Percentiles rank a stretch among this genome's conserved stretches.
Conservation (phyloP, 2,329 filamentous ascomycete genomes). For the Nakataea oryzae region DNA sequence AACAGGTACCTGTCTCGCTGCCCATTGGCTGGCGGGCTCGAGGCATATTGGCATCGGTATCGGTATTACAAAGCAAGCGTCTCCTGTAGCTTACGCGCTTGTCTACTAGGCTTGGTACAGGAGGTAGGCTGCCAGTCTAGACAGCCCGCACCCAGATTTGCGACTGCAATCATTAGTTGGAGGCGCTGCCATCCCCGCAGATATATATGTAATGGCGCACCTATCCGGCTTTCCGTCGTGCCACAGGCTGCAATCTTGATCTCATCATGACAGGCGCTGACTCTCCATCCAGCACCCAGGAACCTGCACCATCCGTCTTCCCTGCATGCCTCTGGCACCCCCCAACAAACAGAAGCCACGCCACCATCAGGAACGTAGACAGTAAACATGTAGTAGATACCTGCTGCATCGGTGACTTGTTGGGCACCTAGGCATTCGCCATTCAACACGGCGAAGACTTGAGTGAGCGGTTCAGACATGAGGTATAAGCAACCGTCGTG, state of each 20-base stretch:
- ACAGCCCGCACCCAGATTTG: too few species aligned
- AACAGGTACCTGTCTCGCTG: background rate
- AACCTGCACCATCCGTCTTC: background rate
- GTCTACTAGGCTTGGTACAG: too few species aligned
- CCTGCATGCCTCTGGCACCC: too few species aligned
- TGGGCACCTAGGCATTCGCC: background rate
- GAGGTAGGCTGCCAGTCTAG: too few species aligned
- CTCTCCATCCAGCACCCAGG: too few species aligned
- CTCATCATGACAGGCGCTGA: too few species aligned
- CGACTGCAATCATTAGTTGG: too few species aligned
- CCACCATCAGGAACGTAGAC: background rate
- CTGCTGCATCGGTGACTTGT: background rate
- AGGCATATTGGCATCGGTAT: too few species aligned
- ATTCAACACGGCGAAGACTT: background rate
- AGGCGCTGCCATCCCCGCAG: background rate
- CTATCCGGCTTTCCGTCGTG: background rate
- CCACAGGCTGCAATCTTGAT: background rate
- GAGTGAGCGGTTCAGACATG: background rate
- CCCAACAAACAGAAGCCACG: background rate
- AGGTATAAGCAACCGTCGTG: too few species aligned
- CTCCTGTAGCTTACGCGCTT: background rate
- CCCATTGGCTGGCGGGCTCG: background rate
- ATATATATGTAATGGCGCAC: background rate
- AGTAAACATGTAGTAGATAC: background rate
- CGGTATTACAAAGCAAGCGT: background rate